Conservation (phyloP, 164 flowering plant species). For the Vitis vinifera region ASM3070453v1 NC_081821.1:1433501-1434000, state of each 20-base stretch:
- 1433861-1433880: constrained; percentile 99
- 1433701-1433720: background rate
- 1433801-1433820: constrained; percentile 99
- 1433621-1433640: no score
- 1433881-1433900: constrained; percentile 98
- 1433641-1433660: background rate
- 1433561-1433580: no score
- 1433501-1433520: no score
- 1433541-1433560: no score
- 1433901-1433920: constrained; percentile 4
- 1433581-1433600: no score
- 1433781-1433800: constrained; percentile 97
- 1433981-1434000: background rate
- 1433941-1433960: background rate
- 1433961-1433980: background rate
- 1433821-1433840: constrained; percentile 95
- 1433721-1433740: constrained; percentile 1
- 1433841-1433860: constrained; percentile 98
- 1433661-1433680: background rate
- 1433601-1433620: no score
- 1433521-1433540: no score
- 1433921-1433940: background rate
- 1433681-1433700: background rate
- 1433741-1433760: constrained; percentile 1
- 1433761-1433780: constrained; percentile 96